Evolutionary conservation across 306 rosid genomes (phyloP).

Genomic region (Datisca glomerata): DNA sequence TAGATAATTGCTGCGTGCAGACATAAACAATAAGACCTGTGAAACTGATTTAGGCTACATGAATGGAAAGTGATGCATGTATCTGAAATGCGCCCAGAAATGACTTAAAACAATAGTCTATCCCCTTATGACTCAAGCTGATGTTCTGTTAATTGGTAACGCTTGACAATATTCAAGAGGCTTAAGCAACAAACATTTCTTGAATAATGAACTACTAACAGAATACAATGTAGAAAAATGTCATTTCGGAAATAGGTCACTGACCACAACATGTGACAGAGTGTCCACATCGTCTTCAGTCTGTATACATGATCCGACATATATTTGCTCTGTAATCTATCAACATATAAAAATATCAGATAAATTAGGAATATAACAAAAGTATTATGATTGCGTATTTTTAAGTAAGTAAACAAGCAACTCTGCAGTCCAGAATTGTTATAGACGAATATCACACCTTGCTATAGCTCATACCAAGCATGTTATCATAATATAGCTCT

Average conservation of each 20-base stretch:
- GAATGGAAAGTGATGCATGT: too few species aligned
- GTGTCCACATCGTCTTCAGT: conserved; percentile 62
- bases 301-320: conserved; percentile 90
- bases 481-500: conserved; percentile 71
- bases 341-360: conserved; percentile 1
- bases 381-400: neutral
- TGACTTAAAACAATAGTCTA: conserved; percentile 4
- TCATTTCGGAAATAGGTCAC: too few species aligned
- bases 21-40: too few species aligned
- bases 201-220: too few species aligned
- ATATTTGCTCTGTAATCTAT: conserved; percentile 86
- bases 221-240: too few species aligned
- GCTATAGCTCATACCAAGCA: conserved; percentile 80
- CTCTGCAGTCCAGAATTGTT: neutral
- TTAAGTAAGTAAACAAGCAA: neutral
- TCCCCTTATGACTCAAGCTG: too few species aligned
- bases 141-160: too few species aligned
- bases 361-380: neutral
- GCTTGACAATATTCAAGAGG: too few species aligned
- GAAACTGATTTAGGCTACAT: too few species aligned
- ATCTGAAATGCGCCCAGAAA: neutral
- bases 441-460: conserved; percentile 37
- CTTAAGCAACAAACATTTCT: too few species aligned
- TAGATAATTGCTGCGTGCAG: too few species aligned
- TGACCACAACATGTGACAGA: conserved; percentile 56